These are phyloP conservation scores for Chaetoscypha palmicola DNA, from an alignment of 2,329 filamentous ascomycete species.

Conservation along the genomic window DNA sequence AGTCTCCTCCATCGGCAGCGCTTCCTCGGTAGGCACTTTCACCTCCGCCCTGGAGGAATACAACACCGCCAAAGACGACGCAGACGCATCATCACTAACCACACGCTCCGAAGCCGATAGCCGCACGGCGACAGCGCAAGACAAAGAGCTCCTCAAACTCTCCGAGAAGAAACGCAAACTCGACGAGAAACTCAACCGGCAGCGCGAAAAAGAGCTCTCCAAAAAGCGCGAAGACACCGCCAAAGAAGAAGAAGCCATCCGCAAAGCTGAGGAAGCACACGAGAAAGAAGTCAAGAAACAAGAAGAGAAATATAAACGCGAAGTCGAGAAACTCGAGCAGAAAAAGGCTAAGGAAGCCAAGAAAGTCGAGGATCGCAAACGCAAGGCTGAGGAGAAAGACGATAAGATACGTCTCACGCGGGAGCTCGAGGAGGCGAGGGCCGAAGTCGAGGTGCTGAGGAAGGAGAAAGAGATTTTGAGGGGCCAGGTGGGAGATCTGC, in stretches of 20 bases:
- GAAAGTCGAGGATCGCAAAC: slow-evolving; percentile 47
- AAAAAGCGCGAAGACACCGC: slow-evolving; percentile 41
- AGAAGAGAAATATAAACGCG: slow-evolving; percentile 57
- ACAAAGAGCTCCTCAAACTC: slow-evolving; percentile 60
- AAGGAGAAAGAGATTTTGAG: slow-evolving; percentile 50
- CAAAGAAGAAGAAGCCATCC: slow-evolving; percentile 43
- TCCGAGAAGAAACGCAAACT: slow-evolving; percentile 54
- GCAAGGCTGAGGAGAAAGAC: slow-evolving; percentile 47
- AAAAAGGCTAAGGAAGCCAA: slow-evolving; percentile 55
- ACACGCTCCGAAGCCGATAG: slow-evolving; percentile 35
- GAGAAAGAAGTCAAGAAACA: slow-evolving; percentile 57
- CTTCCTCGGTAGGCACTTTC: slow-evolving; percentile 43
- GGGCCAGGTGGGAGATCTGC: slow-evolving; percentile 48
- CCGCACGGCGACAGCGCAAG: slow-evolving; percentile 36
- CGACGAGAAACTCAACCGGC: slow-evolving; percentile 53
- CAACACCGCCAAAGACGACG: slow-evolving; percentile 18
- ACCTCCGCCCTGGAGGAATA: slow-evolving; percentile 37
- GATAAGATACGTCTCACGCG: slow-evolving; percentile 42
- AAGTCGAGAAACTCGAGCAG: slow-evolving; percentile 57
- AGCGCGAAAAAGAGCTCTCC: slow-evolving; percentile 41
- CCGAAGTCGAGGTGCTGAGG: slow-evolving; percentile 48
- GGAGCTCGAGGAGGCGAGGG: slow-evolving; percentile 45
- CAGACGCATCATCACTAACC: slow-evolving; percentile 28
- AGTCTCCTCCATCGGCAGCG: slow-evolving; percentile 32
- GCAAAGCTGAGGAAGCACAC: slow-evolving; percentile 57